A percentile compares a stretch with the other conserved stretches of the same genome.
phyloP scores from a whole-genome alignment of 139 green algal genomes.

The Chlamydomonas sp. region DNA sequence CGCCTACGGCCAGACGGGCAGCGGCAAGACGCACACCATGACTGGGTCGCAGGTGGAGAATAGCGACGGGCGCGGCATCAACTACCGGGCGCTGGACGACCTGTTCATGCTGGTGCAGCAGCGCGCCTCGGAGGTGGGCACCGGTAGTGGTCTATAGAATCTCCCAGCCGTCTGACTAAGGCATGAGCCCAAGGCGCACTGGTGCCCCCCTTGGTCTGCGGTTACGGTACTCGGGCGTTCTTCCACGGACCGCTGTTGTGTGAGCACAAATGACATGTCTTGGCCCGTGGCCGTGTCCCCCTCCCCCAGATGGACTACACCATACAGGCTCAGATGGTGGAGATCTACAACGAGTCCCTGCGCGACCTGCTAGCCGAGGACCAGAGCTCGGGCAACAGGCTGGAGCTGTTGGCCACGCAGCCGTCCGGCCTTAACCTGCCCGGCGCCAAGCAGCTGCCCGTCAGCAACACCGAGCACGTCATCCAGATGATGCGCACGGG shows the following conservation, averaged over 20 bases:
- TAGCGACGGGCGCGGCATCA: conserved; percentile 82
- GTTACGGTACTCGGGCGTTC: no score
- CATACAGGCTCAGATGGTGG: conserved; percentile 90
- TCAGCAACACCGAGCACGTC: conserved; percentile 77
- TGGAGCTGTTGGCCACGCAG: conserved; percentile 82
- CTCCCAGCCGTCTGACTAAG: no score
- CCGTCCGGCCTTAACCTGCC: conserved; percentile 84
- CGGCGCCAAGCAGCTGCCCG: conserved; percentile 75
- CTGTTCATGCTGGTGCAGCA: conserved; percentile 80
- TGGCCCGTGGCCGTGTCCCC: no score
- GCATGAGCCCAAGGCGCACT: neutral
- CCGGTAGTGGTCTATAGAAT: neutral
- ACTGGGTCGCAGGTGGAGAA: conserved; percentile 68
- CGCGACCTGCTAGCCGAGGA: conserved; percentile 72
- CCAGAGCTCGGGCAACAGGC: conserved; percentile 34
- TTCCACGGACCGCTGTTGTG: no score
- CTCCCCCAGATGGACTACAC: conserved; percentile 69
- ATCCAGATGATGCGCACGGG: conserved; percentile 81
- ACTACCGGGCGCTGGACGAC: conserved; percentile 91
- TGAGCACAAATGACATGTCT: no score
- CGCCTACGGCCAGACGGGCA: conserved; percentile 86
- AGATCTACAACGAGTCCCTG: conserved; percentile 97
- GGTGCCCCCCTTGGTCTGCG: neutral
- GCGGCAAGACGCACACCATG: conserved; percentile 92
- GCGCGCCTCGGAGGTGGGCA: conserved; percentile 69